Evolutionary conservation across 192 early-diverging fungal genomes (phyloP), one percentile per base, ranked within the genome.

Genomic region (Phlyctochytrium planicorne): DNA sequence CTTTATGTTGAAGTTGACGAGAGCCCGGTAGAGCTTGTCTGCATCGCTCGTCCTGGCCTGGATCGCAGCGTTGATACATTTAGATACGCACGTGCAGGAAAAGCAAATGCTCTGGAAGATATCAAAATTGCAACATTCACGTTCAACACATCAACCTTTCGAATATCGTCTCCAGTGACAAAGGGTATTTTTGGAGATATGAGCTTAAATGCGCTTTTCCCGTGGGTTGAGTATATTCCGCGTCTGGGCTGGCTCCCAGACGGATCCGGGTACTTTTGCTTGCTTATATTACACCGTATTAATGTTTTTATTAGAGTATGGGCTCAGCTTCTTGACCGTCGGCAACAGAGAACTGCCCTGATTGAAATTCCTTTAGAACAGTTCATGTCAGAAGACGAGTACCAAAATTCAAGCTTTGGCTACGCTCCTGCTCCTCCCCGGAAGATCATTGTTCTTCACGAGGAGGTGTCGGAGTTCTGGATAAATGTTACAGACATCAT

Each of bases 141-240:
- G n/a, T n/a, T n/a, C n/a, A n/a, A n/a, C n/a, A n/a, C n/a, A n/a
- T 80, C 85, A 0, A 84, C 84, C 60, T 88, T 90, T 70, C 53
- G 73, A 6, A 63, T 73, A 17, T 68, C 72, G 52, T 31, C 36
- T 34, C 53, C 66, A 24, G 52, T 82, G 6, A 75, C 71, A 50
- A 82, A 80, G 56, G 71, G 80, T 52, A 68, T 84, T 3, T 80
- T 77, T 78, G 72, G 78, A 4, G 55, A 60, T 14, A 37, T 63
- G 2, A 63, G 63, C 3, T 60, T 88, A 12, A 66, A 81, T 57
- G 69, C 68, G 25, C 50, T 77, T 10, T 90, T 86, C 55, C 87
- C 88, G 6, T 90, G 88, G 88, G 64, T 77, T 30, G 88, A 90
- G 53, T 90, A 90, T 73, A 84, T 89, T 60, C 80, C 82, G 10